Base-by-base conservation (phyloP, 345 rosid species). In the Microcos paniculata region DNA sequence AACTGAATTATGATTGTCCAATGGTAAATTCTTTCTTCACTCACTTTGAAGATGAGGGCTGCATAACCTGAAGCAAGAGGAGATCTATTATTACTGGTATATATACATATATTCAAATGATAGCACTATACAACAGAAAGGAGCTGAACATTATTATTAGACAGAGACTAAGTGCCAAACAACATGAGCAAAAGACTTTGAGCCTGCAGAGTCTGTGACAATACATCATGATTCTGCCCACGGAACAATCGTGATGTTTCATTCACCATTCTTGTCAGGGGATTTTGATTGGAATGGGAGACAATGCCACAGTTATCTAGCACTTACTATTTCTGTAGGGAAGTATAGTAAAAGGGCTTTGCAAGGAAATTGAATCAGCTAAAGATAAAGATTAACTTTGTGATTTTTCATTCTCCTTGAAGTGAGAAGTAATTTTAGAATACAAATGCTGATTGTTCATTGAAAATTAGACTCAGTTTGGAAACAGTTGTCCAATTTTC, bases 11-110 rank as follows among this genome's bases (percentile, higher is more conserved):
- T 26, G 88, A 83, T 8, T 86, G 86, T 56, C 88, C 86, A 1
- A 76, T 77, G 48, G 56, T 86, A 84, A 89, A 83, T 63, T 87
- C 90, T 4, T 84, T 87, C 88, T 87, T 87, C 81, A 57, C 82
- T 14, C 93, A 87, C 65, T 78, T 85, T 11, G 72, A 71, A 6
- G 79, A 77, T 2, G 80, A 73, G 24, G 71, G 23, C 28, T 31
- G 66, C 48, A 23, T 3, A 49, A 70, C 42, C 33, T 70, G 57
- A 69, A 19, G 28, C 9, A 53, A 18, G 56, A 57, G 26, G 49
- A 49, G 19, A 51, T 51, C 7, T 8, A 24, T 52, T 45, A 30
- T 62, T 62, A 62, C 4, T 4, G 26, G 2, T 35, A 35, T 35
- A 35, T 35, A 35, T 35, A 35, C 40, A 2, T 35, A 3, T 7